These are phyloP conservation scores for Trametes maxima DNA, from an alignment of 768 basidiomycete species.

Conservation along the genomic window DNA sequence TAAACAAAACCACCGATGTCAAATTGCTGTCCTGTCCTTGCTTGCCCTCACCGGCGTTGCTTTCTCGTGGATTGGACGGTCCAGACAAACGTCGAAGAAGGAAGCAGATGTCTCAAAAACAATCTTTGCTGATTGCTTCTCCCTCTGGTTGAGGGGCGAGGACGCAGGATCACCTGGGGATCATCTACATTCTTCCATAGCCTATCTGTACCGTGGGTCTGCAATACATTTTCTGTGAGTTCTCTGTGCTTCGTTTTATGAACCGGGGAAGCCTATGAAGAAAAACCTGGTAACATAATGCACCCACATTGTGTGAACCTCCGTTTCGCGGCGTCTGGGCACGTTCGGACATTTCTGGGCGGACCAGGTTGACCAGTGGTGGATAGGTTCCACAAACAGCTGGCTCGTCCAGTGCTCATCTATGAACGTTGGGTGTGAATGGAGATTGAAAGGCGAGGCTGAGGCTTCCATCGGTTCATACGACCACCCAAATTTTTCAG, in stretches of 20 bases:
- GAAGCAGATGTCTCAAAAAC: conserved; percentile 75
- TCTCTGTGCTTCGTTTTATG: conserved; percentile 13
- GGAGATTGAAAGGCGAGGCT: conserved; percentile 90
- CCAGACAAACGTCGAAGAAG: conserved; percentile 90
- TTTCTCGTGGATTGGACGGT: conserved; percentile 64
- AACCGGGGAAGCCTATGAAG: conserved; percentile 56
- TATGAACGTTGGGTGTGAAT: conserved; percentile 59
- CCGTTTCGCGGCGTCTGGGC: conserved; percentile 11
- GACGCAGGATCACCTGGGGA: conserved; percentile 94
- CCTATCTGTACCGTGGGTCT: conserved; percentile 12
- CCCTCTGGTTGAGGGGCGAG: conserved; percentile 87
- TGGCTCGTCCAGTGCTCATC: conserved; percentile 32
- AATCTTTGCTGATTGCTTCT: conserved; percentile 90
- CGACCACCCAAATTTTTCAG: background rate
- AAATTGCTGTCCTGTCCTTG: conserved; percentile 79
- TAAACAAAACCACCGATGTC: conserved; percentile 56
- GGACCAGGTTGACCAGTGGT: background rate
- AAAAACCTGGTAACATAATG: conserved; percentile 89
- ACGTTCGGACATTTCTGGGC: background rate
- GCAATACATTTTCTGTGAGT: conserved; percentile 16
- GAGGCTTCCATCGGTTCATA: conserved; percentile 43
- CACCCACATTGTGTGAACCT: conserved; percentile 55
- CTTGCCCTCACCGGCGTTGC: conserved; percentile 41
- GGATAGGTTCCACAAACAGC: conserved; percentile 4
- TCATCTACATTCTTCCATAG: conserved; percentile 52